A percentile compares a stretch with the other conserved stretches of the same genome.
Conservation (phyloP, 306 rosid species). For the barrel medic (Medicago truncatula) region DNA sequence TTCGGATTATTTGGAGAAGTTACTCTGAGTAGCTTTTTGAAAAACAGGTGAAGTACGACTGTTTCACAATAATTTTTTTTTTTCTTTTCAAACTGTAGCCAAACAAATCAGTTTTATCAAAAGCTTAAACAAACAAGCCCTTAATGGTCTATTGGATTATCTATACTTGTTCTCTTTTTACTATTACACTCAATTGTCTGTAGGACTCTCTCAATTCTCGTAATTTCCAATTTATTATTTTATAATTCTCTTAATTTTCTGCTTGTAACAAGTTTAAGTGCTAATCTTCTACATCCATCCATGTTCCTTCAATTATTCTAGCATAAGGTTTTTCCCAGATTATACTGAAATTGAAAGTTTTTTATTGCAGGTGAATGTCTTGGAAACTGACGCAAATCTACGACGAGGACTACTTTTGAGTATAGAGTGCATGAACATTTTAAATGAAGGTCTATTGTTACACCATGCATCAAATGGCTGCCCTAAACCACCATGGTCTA, state of each 20-base stretch:
- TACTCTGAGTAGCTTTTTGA: neutral
- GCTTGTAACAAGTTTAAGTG: neutral
- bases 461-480: slow-evolving; percentile 41
- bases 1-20: no score
- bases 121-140: neutral
- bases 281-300: neutral
- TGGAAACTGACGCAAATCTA: slow-evolving; percentile 38
- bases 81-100: neutral
- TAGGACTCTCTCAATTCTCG: neutral
- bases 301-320: no score
- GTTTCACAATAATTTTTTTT: neutral
- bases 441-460: slow-evolving; percentile 43
- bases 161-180: neutral
- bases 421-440: slow-evolving; percentile 45
- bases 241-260: neutral
- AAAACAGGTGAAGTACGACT: neutral
- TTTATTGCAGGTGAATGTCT: slow-evolving; percentile 35
- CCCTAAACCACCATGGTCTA: slow-evolving; percentile 46
- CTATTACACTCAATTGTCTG: neutral
- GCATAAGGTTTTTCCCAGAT: neutral
- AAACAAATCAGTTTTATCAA: neutral
- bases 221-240: neutral
- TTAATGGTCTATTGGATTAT: neutral
- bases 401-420: slow-evolving; percentile 41
- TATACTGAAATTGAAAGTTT: slow-evolving; percentile 20